A percentile compares a stretch with the other conserved stretches of the same genome.
These are phyloP conservation scores for Lecanicillium sp. DNA, from an alignment of 2,329 filamentous ascomycete genomes.

Conservation along the genomic window DNA sequence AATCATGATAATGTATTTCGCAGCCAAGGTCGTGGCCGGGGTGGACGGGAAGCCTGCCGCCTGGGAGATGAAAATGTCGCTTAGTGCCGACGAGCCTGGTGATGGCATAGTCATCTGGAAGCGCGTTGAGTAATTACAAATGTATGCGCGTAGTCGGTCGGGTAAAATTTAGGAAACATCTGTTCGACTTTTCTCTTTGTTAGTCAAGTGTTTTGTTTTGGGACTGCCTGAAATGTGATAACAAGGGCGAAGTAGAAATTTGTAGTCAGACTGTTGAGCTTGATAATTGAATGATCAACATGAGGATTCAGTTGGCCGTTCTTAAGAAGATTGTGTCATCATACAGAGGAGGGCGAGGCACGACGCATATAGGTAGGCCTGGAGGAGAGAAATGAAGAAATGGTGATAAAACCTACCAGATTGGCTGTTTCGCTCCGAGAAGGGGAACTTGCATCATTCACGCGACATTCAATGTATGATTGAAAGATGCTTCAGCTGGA, in stretches of 20 bases:
- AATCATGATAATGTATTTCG: neutral
- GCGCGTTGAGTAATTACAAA: neutral
- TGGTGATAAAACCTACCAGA: too few relatives aligned
- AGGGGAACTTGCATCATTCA: too few relatives aligned
- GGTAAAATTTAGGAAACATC: too few relatives aligned
- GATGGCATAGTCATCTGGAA: slow-evolving; percentile 4
- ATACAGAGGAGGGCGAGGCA: slow-evolving; percentile 20
- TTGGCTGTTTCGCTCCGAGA: too few relatives aligned
- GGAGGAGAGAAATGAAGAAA: too few relatives aligned
- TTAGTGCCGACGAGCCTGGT: neutral
- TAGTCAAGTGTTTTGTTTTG: too few relatives aligned
- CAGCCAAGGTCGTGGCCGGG: slow-evolving; percentile 1
- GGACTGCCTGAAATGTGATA: slow-evolving; percentile 2
- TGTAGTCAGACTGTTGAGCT: slow-evolving; percentile 56
- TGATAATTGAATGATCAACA: slow-evolving; percentile 52
- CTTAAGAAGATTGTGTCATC: slow-evolving; percentile 54
- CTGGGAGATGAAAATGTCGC: slow-evolving; percentile 1
- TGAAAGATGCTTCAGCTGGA: too few relatives aligned
- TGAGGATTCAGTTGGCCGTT: slow-evolving; percentile 56
- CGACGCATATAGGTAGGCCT: too few relatives aligned
- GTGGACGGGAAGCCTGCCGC: slow-evolving; percentile 3
- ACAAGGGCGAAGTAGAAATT: slow-evolving; percentile 4
- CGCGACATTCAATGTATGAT: too few relatives aligned
- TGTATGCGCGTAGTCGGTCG: neutral
- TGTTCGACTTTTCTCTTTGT: too few relatives aligned